A percentile compares a stretch with the other conserved stretches of the same genome.
These are phyloP conservation scores for Apiospora hydei DNA, from an alignment of 2,329 filamentous ascomycete species.

Conservation along the genomic window DNA sequence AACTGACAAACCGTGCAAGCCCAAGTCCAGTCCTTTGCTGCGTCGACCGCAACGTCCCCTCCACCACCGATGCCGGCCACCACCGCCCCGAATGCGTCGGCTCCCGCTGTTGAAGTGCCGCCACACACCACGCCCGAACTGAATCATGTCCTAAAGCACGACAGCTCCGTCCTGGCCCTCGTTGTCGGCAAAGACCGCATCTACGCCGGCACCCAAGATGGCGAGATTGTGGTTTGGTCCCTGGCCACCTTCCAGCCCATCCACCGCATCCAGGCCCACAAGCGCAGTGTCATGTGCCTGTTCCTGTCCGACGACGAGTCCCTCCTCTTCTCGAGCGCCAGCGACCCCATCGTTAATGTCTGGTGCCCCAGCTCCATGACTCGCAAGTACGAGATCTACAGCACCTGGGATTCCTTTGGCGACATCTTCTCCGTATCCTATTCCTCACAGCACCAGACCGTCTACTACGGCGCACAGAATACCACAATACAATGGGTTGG, in stretches of 20 bases:
- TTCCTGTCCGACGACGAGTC: constrained; percentile 77
- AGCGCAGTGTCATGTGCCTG: constrained; percentile 87
- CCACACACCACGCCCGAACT: constrained; percentile 60
- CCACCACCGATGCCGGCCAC: constrained; percentile 14
- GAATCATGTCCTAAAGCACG: constrained; percentile 77
- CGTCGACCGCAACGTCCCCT: constrained; percentile 11
- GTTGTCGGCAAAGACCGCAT: constrained; percentile 82
- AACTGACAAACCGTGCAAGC: neutral
- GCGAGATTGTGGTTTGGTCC: constrained; percentile 92
- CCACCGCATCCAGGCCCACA: constrained; percentile 83
- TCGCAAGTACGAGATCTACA: constrained; percentile 88
- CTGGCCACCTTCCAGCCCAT: constrained; percentile 86
- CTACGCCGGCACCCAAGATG: constrained; percentile 91
- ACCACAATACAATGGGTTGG: constrained; percentile 94
- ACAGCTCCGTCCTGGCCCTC: constrained; percentile 82
- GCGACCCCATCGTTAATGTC: constrained; percentile 92
- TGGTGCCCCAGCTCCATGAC: constrained; percentile 83
- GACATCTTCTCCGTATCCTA: constrained; percentile 97
- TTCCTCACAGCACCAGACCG: constrained; percentile 77
- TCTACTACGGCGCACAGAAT: constrained; percentile 94
- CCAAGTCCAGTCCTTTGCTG: neutral
- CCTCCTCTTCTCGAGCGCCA: constrained; percentile 89
- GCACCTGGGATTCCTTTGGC: constrained; percentile 86
- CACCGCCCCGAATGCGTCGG: neutral
- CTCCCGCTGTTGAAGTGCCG: constrained; percentile 14